Conservation (phyloP, 345 rosid genomes). For the Aquilaria sinensis region DNA sequence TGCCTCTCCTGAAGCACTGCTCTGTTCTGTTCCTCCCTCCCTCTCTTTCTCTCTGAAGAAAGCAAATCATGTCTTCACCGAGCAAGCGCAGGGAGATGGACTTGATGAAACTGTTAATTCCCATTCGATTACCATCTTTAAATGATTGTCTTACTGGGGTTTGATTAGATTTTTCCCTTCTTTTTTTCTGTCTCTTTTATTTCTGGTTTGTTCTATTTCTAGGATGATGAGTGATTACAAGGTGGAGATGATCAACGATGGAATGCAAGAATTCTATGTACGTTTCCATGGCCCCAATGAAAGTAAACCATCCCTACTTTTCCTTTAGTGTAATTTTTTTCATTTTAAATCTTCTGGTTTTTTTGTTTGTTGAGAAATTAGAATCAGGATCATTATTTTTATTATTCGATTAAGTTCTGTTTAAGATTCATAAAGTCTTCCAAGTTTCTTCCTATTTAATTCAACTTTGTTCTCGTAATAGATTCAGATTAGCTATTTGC, state of each 20-base stretch:
- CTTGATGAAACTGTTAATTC: slow-evolving; percentile 75
- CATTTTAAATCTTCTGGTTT: not conserved
- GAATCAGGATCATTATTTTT: no score
- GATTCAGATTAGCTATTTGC: no score
- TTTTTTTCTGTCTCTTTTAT: no score
- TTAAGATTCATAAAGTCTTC: not conserved
- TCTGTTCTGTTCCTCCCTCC: no score
- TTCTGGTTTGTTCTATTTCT: slow-evolving; percentile 11
- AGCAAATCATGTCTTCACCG: slow-evolving; percentile 71
- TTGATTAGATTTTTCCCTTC: not conserved
- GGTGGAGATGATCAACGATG: slow-evolving; percentile 93
- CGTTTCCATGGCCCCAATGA: slow-evolving; percentile 92
- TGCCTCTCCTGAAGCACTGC: no score
- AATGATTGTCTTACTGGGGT: not conserved
- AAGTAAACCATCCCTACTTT: slow-evolving; percentile 33
- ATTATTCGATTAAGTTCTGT: not conserved
- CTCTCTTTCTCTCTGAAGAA: not conserved
- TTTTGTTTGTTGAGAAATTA: no score
- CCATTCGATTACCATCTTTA: not conserved
- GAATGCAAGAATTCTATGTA: slow-evolving; percentile 89
- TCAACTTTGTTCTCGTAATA: no score
- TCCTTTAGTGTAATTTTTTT: slow-evolving; percentile 4
- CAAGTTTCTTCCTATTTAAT: not conserved
- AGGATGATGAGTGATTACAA: slow-evolving; percentile 98
- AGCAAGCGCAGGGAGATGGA: slow-evolving; percentile 98